Conservation (phyloP, 768 basidiomycete species). For the Chalciporus piperatus region DNA sequence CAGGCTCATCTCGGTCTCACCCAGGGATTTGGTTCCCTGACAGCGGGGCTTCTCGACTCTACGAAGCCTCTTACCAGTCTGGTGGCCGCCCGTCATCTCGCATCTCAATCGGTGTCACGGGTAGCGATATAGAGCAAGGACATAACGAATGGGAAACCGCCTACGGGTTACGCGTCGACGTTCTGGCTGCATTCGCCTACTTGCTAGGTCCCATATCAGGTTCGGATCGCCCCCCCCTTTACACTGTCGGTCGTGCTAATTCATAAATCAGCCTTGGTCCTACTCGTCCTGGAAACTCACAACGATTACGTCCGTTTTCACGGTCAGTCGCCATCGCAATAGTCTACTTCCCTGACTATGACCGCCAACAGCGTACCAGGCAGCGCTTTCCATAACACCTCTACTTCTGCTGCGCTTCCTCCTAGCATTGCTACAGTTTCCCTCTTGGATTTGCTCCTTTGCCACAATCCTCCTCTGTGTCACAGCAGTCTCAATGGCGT, state of each 20-base stretch:
- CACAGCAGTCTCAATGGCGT: slow-evolving; percentile 55
- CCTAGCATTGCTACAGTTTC: slow-evolving; percentile 50
- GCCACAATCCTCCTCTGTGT: slow-evolving; percentile 45
- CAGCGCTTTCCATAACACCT: slow-evolving; percentile 67
- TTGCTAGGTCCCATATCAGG: slow-evolving; percentile 71
- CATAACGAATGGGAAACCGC: slow-evolving; percentile 70
- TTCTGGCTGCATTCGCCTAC: slow-evolving; percentile 64
- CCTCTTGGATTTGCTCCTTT: slow-evolving; percentile 49
- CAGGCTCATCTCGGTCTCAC: slow-evolving; percentile 24
- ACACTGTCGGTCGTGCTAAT: neutral
- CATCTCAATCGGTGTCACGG: slow-evolving; percentile 40
- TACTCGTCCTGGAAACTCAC: slow-evolving; percentile 73
- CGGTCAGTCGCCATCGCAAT: slow-evolving; percentile 41
- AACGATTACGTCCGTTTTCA: slow-evolving; percentile 80
- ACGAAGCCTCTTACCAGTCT: slow-evolving; percentile 61
- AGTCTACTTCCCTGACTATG: slow-evolving; percentile 7
- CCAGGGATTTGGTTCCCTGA: slow-evolving; percentile 54
- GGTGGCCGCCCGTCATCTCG: slow-evolving; percentile 61
- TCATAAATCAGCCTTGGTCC: slow-evolving; percentile 46
- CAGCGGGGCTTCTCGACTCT: slow-evolving; percentile 25
- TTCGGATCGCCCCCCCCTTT: slow-evolving; percentile 32
- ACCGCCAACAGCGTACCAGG: slow-evolving; percentile 63
- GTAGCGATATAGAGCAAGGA: slow-evolving; percentile 37
- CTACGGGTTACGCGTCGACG: slow-evolving; percentile 62
- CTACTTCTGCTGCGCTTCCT: slow-evolving; percentile 55